These are phyloP conservation scores for Salix brachista DNA, from an alignment of 345 rosid species.

Conservation along the genomic window DNA sequence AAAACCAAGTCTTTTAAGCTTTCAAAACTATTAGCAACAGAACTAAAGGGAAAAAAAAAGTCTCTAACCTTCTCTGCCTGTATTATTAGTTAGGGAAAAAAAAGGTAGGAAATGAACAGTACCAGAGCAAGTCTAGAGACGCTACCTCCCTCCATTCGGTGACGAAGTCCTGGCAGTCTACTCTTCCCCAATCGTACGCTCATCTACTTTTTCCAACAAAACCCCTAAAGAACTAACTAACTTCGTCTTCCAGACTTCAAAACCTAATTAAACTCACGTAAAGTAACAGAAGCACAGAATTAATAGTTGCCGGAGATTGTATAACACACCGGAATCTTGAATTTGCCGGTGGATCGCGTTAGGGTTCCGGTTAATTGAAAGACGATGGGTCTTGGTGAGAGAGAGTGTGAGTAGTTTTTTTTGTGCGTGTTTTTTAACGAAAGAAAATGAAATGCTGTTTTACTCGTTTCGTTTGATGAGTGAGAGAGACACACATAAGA, in stretches of 20 bases:
- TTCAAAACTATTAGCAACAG: neutral
- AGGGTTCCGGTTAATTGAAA: conserved; percentile 72
- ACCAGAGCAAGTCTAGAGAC: conserved; percentile 87
- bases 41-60: neutral
- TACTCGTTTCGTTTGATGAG: neutral
- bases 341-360: conserved; percentile 46
- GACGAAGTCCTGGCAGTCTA: conserved; percentile 58
- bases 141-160: conserved; percentile 99
- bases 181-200: conserved; percentile 49
- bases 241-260: conserved; percentile 1
- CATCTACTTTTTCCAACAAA: conserved; percentile 48
- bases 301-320: neutral
- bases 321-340: conserved; percentile 48
- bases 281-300: conserved; percentile 4
- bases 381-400: neutral
- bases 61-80: conserved; percentile 22
- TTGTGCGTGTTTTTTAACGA: neutral
- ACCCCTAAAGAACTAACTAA: conserved; percentile 12
- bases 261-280: conserved; percentile 1
- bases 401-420: neutral
- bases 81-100: neutral
- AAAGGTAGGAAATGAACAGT: conserved; percentile 61
- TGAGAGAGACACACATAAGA: neutral
- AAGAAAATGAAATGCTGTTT: neutral
- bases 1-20: neutral